phyloP scores from a whole-genome alignment of 352 stramenopile species.

The Thraustochytrium sp. region DNA sequence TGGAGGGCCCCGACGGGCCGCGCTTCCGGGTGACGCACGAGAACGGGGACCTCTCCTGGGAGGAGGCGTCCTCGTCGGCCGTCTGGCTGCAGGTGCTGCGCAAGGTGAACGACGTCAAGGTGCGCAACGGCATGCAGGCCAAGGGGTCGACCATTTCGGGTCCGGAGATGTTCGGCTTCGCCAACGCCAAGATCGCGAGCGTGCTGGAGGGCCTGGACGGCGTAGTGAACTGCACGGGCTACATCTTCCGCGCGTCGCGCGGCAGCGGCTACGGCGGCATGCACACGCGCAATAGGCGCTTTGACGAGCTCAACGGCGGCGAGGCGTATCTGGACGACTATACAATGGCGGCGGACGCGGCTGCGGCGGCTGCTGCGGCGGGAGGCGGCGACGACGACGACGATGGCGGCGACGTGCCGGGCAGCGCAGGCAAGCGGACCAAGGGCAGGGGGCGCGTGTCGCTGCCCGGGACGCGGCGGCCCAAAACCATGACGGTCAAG shows the following conservation, averaged over 20 bases:
- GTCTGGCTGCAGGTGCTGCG: constrained; percentile 28
- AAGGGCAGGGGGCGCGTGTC: background rate
- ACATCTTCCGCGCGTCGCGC: constrained; percentile 26
- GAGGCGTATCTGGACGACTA: background rate
- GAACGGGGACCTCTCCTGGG: constrained; percentile 15
- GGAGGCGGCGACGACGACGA: background rate
- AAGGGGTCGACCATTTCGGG: constrained; percentile 20
- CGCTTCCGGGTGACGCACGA: constrained; percentile 21
- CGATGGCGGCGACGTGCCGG: too few species aligned
- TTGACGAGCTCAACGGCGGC: background rate
- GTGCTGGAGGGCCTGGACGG: constrained; percentile 39
- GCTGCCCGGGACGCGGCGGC: background rate
- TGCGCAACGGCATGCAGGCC: background rate
- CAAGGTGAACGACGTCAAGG: constrained; percentile 6
- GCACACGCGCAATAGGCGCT: background rate
- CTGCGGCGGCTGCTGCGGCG: too few species aligned
- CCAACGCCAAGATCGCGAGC: constrained; percentile 29
- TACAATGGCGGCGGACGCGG: too few species aligned
- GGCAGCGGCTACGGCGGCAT: background rate
- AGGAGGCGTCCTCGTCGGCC: constrained; percentile 2
- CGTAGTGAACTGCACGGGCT: constrained; percentile 8
- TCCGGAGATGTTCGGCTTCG: constrained; percentile 44
- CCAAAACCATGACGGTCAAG: constrained; percentile 10
- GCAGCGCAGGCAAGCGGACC: background rate
- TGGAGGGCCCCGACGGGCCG: constrained; percentile 15